phyloP scores from a whole-genome alignment of 1,284 basidiomycete species.

The Pseudozyma pruni region DNA sequence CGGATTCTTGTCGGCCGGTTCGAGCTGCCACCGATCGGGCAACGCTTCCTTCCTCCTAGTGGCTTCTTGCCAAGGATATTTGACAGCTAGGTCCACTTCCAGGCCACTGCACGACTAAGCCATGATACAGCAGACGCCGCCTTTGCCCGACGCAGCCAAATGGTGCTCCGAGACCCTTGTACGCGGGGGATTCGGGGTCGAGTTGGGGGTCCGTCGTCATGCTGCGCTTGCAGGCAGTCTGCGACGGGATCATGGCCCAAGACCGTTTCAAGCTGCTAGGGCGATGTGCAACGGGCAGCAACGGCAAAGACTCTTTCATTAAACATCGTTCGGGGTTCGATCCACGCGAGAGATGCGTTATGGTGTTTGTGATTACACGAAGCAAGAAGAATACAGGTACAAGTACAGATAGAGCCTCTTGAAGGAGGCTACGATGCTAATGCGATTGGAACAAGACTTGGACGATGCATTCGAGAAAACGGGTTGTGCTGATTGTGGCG shows the following conservation, averaged over 20 bases:
- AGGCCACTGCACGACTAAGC: background rate
- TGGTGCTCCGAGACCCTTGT: constrained; percentile 7
- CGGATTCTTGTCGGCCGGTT: constrained; percentile 17
- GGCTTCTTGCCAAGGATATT: too few relatives aligned
- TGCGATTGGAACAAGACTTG: constrained; percentile 2
- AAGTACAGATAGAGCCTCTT: constrained; percentile 23
- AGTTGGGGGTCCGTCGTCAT: too few relatives aligned
- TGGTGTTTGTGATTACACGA: constrained; percentile 10
- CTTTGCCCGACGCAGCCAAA: background rate
- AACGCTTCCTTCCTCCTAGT: too few relatives aligned
- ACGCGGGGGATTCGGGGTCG: background rate
- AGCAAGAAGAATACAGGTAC: constrained; percentile 18
- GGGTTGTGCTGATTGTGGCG: background rate
- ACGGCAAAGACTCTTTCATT: too few relatives aligned
- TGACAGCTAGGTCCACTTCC: too few relatives aligned
- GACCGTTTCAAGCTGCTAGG: too few relatives aligned
- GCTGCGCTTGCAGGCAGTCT: too few relatives aligned
- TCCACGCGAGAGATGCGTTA: background rate
- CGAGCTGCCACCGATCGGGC: background rate
- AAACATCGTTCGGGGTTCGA: background rate
- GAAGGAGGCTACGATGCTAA: constrained; percentile 15
- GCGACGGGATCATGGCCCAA: too few relatives aligned
- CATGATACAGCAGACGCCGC: constrained; percentile 2
- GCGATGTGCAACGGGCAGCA: too few relatives aligned
- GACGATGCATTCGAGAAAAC: background rate